These are phyloP conservation scores for Centella asiatica DNA, from an alignment of 129 eudicot genomes.

Conservation along the genomic window DNA sequence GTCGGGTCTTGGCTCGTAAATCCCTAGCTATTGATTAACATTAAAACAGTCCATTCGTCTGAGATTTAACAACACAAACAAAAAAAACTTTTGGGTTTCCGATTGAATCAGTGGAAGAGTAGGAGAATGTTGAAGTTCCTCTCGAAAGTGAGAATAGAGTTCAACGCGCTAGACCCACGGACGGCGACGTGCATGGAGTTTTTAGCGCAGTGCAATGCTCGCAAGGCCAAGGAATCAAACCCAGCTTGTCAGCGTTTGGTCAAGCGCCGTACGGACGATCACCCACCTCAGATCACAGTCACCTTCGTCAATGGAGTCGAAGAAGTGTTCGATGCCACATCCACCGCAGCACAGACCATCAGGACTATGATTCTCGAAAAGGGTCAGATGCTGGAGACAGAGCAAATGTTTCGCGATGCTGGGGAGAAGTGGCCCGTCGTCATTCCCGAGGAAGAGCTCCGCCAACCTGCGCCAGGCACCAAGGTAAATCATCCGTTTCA, in stretches of 20 bases:
- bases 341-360: constrained; percentile 81
- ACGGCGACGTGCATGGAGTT: constrained; percentile 86
- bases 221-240: constrained; percentile 82
- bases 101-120: too few relatives aligned
- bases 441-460: constrained; percentile 65
- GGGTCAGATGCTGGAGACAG: constrained; percentile 76
- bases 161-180: constrained; percentile 85
- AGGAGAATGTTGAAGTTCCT: constrained; percentile 40
- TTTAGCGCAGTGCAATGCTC: constrained; percentile 84
- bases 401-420: constrained; percentile 89
- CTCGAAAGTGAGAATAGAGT: constrained; percentile 71
- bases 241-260: constrained; percentile 74
- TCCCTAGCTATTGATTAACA: too few relatives aligned
- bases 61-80: too few relatives aligned
- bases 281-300: constrained; percentile 84
- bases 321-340: constrained; percentile 72
- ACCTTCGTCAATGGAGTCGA: constrained; percentile 88
- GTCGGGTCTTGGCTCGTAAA: too few relatives aligned
- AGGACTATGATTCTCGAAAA: constrained; percentile 75
- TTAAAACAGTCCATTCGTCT: too few relatives aligned
- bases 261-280: constrained; percentile 86
- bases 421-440: constrained; percentile 84
- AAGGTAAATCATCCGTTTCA: constrained; percentile 39
- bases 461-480: constrained; percentile 40
- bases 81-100: too few relatives aligned